Evolutionary conservation across 108 stramenopile species (phyloP), one percentile per base, ranked within the genome.

Genomic region (Cyclotella baltica): DNA sequence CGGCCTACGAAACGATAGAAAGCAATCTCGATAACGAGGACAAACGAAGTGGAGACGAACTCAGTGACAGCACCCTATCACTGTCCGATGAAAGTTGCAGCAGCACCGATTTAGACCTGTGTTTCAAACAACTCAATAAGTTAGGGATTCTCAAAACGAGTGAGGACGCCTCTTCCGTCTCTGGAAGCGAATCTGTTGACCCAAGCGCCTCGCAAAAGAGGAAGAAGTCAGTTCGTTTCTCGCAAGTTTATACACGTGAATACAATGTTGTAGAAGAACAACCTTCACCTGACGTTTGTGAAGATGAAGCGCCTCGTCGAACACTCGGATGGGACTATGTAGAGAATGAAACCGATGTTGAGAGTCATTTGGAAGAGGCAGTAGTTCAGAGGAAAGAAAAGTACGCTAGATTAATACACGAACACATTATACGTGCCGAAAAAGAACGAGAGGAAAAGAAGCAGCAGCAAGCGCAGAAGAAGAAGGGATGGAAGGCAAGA

Each of bases 401-500:
- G 22, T 58, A 40, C 19, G 38, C 55, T 2, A 57, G 36, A 20
- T 23, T 71, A 22, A 58, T 71, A 35, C 37, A 58, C 3, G 56
- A 71, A 9, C 70, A 58, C 23, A 71, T 71, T 29, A 18, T 71
- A 29, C 25, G 34, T 6, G 37, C 35, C 0, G 56, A 71, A 19
- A 25, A 38, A 6, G 56, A 50, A 19, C 27, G 40, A 71, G 70
- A 57, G 33, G 36, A 57, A 6, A 57, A 38, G 40, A n/a, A 62
- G 27, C 43, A 61, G 23, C 33, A 62, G 22, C 31, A 47, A 1
- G 34, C 35, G 23, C 4, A 19, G 31, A 72, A 72, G 28, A 72
- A 62, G 59, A 72, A 72, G 30, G 59, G 72, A 20, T 72, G 58
- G 59, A 72, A 62, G 53, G 30, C 34, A 3, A 72, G 36, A 43